phyloP scores from a whole-genome alignment of 306 rosid species.

The Fragaria nilgerrensis region DNA sequence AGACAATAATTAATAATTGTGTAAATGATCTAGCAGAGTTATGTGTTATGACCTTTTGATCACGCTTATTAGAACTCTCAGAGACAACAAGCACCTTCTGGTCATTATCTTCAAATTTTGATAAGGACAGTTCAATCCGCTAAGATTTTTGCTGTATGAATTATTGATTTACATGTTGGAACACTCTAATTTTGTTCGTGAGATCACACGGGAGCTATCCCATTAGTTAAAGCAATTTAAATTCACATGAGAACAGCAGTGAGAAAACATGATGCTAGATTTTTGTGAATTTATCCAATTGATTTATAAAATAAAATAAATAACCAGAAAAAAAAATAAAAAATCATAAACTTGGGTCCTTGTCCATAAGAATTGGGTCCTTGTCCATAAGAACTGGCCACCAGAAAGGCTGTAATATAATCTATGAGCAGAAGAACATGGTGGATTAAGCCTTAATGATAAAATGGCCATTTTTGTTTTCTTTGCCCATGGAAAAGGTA shows the following conservation, averaged over 20 bases:
- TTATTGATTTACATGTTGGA: neutral
- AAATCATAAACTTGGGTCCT: neutral
- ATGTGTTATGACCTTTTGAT: neutral
- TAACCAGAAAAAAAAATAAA: neutral
- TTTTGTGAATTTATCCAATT: neutral
- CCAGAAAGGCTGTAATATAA: neutral
- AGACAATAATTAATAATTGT: too few species aligned
- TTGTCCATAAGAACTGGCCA: neutral
- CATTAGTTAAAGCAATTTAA: neutral
- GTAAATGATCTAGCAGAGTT: neutral
- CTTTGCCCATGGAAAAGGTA: neutral
- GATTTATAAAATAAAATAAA: neutral
- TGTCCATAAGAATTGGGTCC: neutral
- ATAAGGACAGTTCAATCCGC: neutral
- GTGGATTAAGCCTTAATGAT: neutral
- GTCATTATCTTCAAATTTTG: neutral
- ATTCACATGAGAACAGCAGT: neutral
- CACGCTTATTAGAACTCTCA: neutral
- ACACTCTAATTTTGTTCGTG: neutral
- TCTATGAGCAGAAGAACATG: neutral
- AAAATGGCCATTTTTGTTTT: neutral
- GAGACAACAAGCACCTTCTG: neutral
- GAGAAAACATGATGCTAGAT: neutral
- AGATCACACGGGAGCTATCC: neutral
- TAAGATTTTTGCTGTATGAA: neutral